These are phyloP conservation scores for Echium plantagineum DNA, from an alignment of 257 asterid species.

Conservation along the genomic window DNA sequence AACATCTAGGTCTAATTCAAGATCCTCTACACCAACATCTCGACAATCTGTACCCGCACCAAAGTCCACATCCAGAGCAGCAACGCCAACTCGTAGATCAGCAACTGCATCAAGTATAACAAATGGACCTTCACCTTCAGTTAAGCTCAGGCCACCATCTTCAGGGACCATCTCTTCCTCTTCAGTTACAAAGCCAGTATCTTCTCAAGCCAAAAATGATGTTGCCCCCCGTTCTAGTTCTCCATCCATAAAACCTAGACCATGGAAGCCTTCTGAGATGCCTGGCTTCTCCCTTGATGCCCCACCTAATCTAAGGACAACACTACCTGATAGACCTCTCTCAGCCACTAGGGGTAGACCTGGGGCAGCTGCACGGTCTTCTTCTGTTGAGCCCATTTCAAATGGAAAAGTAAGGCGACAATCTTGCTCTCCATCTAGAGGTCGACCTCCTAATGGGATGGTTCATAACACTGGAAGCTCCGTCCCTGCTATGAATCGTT, in stretches of 20 bases:
- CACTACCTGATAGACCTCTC: slow-evolving; percentile 17
- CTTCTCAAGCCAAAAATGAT: neutral
- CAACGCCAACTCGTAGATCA: slow-evolving; percentile 84
- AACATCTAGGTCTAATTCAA: slow-evolving; percentile 28
- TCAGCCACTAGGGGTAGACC: slow-evolving; percentile 18
- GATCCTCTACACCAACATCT: slow-evolving; percentile 77
- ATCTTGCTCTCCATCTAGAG: slow-evolving; percentile 74
- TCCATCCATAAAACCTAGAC: slow-evolving; percentile 17
- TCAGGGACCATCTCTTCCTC: neutral
- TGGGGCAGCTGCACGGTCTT: slow-evolving; percentile 14
- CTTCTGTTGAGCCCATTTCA: slow-evolving; percentile 16
- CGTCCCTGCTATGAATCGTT: slow-evolving; percentile 68
- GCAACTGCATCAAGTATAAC: slow-evolving; percentile 16
- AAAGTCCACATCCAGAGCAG: slow-evolving; percentile 59
- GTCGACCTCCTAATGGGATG: slow-evolving; percentile 92
- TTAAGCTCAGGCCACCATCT: neutral
- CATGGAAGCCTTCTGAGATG: slow-evolving; percentile 14
- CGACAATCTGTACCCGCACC: slow-evolving; percentile 45
- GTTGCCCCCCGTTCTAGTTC: slow-evolving; percentile 33
- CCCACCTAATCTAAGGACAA: slow-evolving; percentile 17
- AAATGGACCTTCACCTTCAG: neutral
- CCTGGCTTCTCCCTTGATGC: slow-evolving; percentile 17
- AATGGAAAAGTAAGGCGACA: slow-evolving; percentile 19
- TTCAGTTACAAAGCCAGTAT: neutral
- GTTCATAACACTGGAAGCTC: slow-evolving; percentile 79